A percentile compares a stretch with the other conserved stretches of the same genome.
Conservation (phyloP, 129 eudicot genomes). For the Daucus carota region DNA sequence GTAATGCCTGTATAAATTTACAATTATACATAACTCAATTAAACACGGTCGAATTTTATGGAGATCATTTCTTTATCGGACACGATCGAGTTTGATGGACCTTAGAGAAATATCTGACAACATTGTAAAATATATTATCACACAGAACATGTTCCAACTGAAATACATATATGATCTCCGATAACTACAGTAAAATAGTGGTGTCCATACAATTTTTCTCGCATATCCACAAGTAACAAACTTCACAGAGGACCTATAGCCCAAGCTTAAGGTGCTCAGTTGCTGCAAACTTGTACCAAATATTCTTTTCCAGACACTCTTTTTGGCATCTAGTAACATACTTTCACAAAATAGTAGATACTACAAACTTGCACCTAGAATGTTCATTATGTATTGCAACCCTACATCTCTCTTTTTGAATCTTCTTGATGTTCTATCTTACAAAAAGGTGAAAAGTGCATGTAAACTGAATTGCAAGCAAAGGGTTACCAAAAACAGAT, state of each 20-base stretch:
- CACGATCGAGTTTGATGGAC: too few relatives aligned
- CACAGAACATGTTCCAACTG: too few relatives aligned
- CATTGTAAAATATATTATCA: too few relatives aligned
- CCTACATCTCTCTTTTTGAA: conserved; percentile 27
- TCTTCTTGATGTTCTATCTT: conserved; percentile 1
- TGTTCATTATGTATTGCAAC: conserved; percentile 2
- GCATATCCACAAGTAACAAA: conserved; percentile 1
- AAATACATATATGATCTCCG: too few relatives aligned
- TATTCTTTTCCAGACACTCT: conserved; percentile 34
- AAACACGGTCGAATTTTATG: too few relatives aligned
- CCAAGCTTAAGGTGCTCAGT: neutral
- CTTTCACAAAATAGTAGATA: conserved; percentile 1
- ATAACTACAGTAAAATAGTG: too few relatives aligned
- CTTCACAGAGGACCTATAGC: conserved; percentile 23
- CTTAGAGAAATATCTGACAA: too few relatives aligned
- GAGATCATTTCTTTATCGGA: too few relatives aligned
- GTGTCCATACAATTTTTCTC: too few relatives aligned
- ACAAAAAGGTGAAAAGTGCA: conserved; percentile 4
- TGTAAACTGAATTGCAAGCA: conserved; percentile 27
- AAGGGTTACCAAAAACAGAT: conserved; percentile 23
- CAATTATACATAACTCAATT: too few relatives aligned
- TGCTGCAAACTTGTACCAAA: conserved; percentile 24
- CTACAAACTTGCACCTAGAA: conserved; percentile 9
- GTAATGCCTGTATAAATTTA: neutral
- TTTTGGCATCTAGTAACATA: conserved; percentile 26